These are phyloP conservation scores for Dipodascopsis uninucleata DNA, from an alignment of 805 yeast genomes.

Conservation along the genomic window DNA sequence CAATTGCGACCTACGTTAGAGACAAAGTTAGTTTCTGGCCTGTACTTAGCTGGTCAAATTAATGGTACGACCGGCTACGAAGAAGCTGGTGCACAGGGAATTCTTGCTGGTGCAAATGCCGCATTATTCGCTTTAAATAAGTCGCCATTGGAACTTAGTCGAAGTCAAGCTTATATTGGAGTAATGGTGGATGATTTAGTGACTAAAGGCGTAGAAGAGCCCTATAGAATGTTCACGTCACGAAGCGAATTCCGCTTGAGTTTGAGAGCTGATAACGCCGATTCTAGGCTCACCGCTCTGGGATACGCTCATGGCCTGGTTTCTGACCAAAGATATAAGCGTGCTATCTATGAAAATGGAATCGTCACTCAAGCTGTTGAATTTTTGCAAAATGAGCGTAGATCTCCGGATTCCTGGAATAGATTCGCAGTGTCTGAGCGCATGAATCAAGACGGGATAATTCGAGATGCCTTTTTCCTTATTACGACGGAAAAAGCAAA, in stretches of 20 bases:
- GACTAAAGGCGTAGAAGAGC: conserved; percentile 94
- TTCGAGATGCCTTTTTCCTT: conserved; percentile 67
- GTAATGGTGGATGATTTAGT: conserved; percentile 90
- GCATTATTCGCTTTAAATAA: conserved; percentile 51
- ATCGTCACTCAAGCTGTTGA: conserved; percentile 45
- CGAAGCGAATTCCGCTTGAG: conserved; percentile 89
- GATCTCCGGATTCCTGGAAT: conserved; percentile 64
- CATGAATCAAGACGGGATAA: conserved; percentile 52
- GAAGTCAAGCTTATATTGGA: conserved; percentile 88
- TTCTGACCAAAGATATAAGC: conserved; percentile 51
- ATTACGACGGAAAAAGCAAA: conserved; percentile 50
- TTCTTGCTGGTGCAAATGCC: conserved; percentile 93
- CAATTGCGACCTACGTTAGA: conserved; percentile 75
- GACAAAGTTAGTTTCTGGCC: conserved; percentile 71
- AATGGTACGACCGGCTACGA: conserved; percentile 99
- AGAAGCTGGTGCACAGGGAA: conserved; percentile 97
- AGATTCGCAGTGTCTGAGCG: conserved; percentile 37
- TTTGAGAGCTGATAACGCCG: conserved; percentile 93
- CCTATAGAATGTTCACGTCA: conserved; percentile 96
- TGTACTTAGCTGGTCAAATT: conserved; percentile 92
- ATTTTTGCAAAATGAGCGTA: conserved; percentile 44
- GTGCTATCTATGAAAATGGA: conserved; percentile 44
- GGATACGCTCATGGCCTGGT: conserved; percentile 71
- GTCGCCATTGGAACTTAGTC: conserved; percentile 51
- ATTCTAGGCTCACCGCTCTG: conserved; percentile 66